Conservation (phyloP, 2,329 filamentous ascomycete genomes). For the Stagonosporopsis rhizophila region DNA sequence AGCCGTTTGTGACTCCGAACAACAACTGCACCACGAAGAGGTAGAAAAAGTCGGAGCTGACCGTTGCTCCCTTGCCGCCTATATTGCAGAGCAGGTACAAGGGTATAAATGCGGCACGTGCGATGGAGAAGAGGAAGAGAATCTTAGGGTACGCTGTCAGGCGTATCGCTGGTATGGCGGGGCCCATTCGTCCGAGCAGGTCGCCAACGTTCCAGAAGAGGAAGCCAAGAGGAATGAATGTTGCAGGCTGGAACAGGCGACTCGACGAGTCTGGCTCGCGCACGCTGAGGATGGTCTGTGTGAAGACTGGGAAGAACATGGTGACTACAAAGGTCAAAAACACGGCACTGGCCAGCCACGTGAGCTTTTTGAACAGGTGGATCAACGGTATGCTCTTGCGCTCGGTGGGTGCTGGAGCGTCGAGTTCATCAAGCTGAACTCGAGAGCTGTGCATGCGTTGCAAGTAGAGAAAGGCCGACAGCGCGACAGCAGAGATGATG, state of each 20-base stretch:
- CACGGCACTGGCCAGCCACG: conserved; percentile 77
- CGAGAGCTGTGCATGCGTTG: conserved; percentile 59
- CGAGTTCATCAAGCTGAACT: conserved; percentile 35
- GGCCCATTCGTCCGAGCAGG: conserved; percentile 74
- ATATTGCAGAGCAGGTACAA: conserved; percentile 92
- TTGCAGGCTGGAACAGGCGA: conserved; percentile 71
- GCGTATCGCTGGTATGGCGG: conserved; percentile 63
- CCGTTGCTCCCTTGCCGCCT: conserved; percentile 68
- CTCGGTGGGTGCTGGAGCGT: conserved; percentile 18
- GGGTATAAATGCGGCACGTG: conserved; percentile 75
- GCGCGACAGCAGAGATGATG: conserved; percentile 70
- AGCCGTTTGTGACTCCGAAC: conserved; percentile 88
- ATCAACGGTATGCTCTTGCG: conserved; percentile 65
- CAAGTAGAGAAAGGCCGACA: conserved; percentile 78
- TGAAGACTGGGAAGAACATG: conserved; percentile 97
- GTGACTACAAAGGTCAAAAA: conserved; percentile 82
- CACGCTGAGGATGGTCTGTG: conserved; percentile 59
- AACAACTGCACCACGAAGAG: conserved; percentile 80
- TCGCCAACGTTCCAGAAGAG: conserved; percentile 95
- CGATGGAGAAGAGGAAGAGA: conserved; percentile 72
- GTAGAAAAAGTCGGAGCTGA: conserved; percentile 88
- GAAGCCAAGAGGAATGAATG: conserved; percentile 90
- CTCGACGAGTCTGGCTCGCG: conserved; percentile 54
- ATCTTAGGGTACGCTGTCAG: conserved; percentile 68
- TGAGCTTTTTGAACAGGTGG: conserved; percentile 76